Evolutionary conservation across 768 basidiomycete species (phyloP).

Genomic region (Phlebiopsis flavidoalba): DNA sequence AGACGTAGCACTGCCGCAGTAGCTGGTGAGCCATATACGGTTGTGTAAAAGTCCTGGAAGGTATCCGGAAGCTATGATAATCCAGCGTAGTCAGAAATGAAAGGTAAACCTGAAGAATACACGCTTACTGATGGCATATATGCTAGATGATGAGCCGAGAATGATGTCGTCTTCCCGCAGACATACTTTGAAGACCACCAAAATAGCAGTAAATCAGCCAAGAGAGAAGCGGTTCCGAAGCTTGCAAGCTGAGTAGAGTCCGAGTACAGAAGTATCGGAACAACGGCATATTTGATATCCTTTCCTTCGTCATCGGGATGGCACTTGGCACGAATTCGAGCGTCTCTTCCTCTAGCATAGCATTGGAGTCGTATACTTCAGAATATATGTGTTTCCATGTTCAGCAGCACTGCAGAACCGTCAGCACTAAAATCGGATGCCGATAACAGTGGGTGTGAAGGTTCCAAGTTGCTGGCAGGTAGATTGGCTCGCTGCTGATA

Average conservation of each 20-base stretch:
- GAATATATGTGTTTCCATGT: slow-evolving; percentile 7
- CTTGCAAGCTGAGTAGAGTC: slow-evolving; percentile 23
- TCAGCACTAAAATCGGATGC: background rate
- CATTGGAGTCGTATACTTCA: background rate
- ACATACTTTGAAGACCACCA: slow-evolving; percentile 39
- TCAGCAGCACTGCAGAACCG: background rate
- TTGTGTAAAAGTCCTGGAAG: slow-evolving; percentile 22
- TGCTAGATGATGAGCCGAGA: slow-evolving; percentile 35
- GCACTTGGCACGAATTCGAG: slow-evolving; percentile 1
- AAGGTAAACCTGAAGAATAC: background rate
- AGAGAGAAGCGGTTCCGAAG: slow-evolving; percentile 24
- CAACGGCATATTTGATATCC: slow-evolving; percentile 5
- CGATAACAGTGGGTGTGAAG: too few relatives aligned
- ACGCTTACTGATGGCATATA: slow-evolving; percentile 38
- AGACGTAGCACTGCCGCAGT: slow-evolving; percentile 23
- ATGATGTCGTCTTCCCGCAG: slow-evolving; percentile 22
- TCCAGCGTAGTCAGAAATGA: background rate
- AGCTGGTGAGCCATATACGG: slow-evolving; percentile 9
- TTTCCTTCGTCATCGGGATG: slow-evolving; percentile 6
- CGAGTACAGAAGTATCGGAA: slow-evolving; percentile 21
- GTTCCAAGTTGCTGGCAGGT: background rate
- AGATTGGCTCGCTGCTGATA: background rate
- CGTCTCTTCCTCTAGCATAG: slow-evolving; percentile 8
- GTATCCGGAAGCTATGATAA: slow-evolving; percentile 24
- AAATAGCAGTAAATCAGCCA: slow-evolving; percentile 37